phyloP scores from a whole-genome alignment of 352 stramenopile species.

The Pythium phragmitis region DNA sequence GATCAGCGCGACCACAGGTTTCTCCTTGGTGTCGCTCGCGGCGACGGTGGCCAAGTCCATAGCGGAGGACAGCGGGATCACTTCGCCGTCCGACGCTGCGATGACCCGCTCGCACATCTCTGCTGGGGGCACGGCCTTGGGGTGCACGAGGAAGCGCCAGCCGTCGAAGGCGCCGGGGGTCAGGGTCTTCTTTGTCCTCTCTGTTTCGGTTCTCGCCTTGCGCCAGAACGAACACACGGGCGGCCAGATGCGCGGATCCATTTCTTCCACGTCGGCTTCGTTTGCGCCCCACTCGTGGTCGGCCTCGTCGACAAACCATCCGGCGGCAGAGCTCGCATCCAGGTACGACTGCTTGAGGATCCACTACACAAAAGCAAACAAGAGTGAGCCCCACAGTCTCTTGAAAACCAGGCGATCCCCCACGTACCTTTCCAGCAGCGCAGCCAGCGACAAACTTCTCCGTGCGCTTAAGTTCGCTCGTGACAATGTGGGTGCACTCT shows the following conservation, averaged over 20 bases:
- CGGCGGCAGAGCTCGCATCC: slow-evolving; percentile 52
- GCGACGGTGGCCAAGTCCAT: slow-evolving; percentile 42
- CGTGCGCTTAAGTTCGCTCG: slow-evolving; percentile 82
- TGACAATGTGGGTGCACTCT: slow-evolving; percentile 84
- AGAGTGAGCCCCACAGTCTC: neutral
- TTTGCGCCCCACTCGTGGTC: slow-evolving; percentile 70
- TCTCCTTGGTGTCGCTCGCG: slow-evolving; percentile 38
- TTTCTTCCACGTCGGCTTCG: slow-evolving; percentile 51
- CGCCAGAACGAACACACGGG: slow-evolving; percentile 63
- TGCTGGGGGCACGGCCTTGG: slow-evolving; percentile 66
- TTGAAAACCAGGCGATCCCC: neutral
- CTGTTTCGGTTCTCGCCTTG: slow-evolving; percentile 34
- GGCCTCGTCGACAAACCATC: slow-evolving; percentile 72
- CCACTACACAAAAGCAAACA: slow-evolving; percentile 44
- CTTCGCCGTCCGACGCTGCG: slow-evolving; percentile 44
- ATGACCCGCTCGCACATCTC: slow-evolving; percentile 85
- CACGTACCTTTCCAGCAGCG: slow-evolving; percentile 71
- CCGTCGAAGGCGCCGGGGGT: slow-evolving; percentile 58
- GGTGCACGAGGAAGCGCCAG: slow-evolving; percentile 75
- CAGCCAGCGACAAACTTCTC: slow-evolving; percentile 87
- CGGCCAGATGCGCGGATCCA: slow-evolving; percentile 79
- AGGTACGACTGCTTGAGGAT: slow-evolving; percentile 86
- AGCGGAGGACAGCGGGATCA: slow-evolving; percentile 61
- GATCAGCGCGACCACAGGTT: slow-evolving; percentile 61
- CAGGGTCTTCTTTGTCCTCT: slow-evolving; percentile 7